phyloP scores from a whole-genome alignment of 805 yeast genomes.

The Millerago galiae region DNA sequence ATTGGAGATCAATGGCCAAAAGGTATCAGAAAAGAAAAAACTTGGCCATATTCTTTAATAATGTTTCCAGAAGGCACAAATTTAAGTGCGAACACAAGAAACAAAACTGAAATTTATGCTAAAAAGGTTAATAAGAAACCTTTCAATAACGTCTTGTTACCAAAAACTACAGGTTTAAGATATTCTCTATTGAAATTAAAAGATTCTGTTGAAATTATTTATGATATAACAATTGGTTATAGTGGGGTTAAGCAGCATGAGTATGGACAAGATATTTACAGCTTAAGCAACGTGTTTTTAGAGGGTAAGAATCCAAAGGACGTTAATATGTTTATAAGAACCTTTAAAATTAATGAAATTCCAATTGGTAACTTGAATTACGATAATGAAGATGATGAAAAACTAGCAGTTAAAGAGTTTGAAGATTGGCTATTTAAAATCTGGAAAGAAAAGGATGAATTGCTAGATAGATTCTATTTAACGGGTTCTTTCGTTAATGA shows the following conservation, averaged over 20 bases:
- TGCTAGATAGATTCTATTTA: conserved; percentile 55
- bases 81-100: conserved; percentile 57
- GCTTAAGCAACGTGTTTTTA: conserved; percentile 56
- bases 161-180: conserved; percentile 76
- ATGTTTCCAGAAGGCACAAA: conserved; percentile 96
- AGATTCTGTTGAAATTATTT: conserved; percentile 49
- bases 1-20: conserved; percentile 23
- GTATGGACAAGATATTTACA: conserved; percentile 73
- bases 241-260: conserved; percentile 56
- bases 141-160: conserved; percentile 66
- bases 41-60: conserved; percentile 62
- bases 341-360: conserved; percentile 50
- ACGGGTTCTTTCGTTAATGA: conserved; percentile 42
- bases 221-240: conserved; percentile 82
- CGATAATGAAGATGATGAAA: conserved; percentile 36
- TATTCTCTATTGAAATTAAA: conserved; percentile 53
- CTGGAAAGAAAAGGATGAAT: conserved; percentile 75
- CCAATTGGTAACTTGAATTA: conserved; percentile 51
- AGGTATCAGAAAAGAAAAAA: conserved; percentile 23
- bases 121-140: conserved; percentile 40
- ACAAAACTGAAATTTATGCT: conserved; percentile 52
- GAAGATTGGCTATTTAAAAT: conserved; percentile 66
- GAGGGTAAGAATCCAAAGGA: conserved; percentile 65
- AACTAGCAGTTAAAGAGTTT: conserved; percentile 38
- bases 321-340: conserved; percentile 60